A percentile compares a stretch with the other conserved stretches of the same genome.
phyloP scores from a whole-genome alignment of 2,329 filamentous ascomycete species.

The Alternaria rosae region DNA sequence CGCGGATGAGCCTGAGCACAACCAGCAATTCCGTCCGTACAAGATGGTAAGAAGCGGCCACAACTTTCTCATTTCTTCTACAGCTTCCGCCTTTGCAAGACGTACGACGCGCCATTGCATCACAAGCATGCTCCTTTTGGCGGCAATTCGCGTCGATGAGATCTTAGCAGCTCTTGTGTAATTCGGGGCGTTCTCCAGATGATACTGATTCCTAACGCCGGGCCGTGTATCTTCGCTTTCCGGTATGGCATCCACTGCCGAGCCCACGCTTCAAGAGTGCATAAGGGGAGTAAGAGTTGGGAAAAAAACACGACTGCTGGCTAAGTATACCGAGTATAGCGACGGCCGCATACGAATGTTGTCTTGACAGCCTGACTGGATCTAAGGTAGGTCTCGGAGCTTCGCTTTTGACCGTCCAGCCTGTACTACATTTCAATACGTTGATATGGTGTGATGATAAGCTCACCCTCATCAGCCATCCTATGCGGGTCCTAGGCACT shows the following conservation, averaged over 20 bases:
- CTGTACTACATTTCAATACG: constrained; percentile 1
- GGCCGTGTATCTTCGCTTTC: background rate
- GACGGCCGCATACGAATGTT: background rate
- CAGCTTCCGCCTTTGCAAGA: background rate
- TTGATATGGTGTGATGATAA: constrained; percentile 5
- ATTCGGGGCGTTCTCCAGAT: background rate
- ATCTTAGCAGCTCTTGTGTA: background rate
- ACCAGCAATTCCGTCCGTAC: background rate
- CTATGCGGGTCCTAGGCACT: background rate
- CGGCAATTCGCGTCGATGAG: background rate
- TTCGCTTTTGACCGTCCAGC: background rate
- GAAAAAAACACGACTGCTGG: background rate
- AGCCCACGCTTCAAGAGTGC: background rate
- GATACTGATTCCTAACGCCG: background rate
- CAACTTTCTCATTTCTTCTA: background rate
- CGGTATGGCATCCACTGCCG: background rate
- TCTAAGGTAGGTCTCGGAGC: background rate
- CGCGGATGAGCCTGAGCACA: background rate
- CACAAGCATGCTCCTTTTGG: background rate
- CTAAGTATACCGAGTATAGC: background rate
- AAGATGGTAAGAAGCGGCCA: background rate
- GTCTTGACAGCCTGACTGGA: background rate
- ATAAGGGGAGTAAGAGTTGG: background rate
- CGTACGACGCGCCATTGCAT: background rate
- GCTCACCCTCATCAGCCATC: background rate